Evolutionary conservation across 2,329 filamentous ascomycete genomes (phyloP).

Genomic region (Zopfia rhizophila): DNA sequence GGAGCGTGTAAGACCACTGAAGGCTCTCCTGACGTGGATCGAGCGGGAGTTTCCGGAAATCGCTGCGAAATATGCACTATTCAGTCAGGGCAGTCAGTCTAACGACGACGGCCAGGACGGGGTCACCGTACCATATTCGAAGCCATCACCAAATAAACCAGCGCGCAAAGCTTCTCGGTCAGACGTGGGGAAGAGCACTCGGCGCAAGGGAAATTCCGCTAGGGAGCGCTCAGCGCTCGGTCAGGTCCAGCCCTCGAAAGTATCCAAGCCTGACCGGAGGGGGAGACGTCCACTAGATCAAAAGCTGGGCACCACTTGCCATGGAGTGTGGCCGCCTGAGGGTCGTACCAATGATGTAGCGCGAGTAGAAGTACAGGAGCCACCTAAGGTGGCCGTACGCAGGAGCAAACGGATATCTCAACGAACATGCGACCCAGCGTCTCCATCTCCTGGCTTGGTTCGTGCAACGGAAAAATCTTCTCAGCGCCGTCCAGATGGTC

Average conservation of each 20-base stretch:
- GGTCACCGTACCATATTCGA: not conserved
- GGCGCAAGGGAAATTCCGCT: not conserved
- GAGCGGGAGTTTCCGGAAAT: constrained; percentile 5
- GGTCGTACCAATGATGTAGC: too few relatives aligned
- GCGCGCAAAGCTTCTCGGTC: constrained; percentile 1
- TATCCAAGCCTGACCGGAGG: constrained; percentile 2
- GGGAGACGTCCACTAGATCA: not conserved
- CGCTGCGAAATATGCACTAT: not conserved
- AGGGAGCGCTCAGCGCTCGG: not conserved
- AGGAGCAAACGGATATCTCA: constrained; percentile 5
- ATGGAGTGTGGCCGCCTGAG: too few relatives aligned
- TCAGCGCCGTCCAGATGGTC: too few relatives aligned
- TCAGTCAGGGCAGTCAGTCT: not conserved
- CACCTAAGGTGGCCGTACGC: constrained; percentile 3
- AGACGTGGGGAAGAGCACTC: too few relatives aligned
- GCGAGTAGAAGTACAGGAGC: not conserved
- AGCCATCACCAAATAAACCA: constrained; percentile 1
- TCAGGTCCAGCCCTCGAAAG: constrained; percentile 3
- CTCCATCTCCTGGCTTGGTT: too few relatives aligned
- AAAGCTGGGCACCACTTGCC: constrained; percentile 1
- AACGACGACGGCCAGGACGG: not conserved
- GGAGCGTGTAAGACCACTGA: constrained; percentile 2
- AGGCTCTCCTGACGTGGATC: constrained; percentile 1
- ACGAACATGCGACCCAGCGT: too few relatives aligned
- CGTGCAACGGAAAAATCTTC: too few relatives aligned